A percentile compares a stretch with the other conserved stretches of the same genome.
phyloP scores from a whole-genome alignment of 225 moss, liverwort and hornwort genomes.

The Neckera pumila region DNA sequence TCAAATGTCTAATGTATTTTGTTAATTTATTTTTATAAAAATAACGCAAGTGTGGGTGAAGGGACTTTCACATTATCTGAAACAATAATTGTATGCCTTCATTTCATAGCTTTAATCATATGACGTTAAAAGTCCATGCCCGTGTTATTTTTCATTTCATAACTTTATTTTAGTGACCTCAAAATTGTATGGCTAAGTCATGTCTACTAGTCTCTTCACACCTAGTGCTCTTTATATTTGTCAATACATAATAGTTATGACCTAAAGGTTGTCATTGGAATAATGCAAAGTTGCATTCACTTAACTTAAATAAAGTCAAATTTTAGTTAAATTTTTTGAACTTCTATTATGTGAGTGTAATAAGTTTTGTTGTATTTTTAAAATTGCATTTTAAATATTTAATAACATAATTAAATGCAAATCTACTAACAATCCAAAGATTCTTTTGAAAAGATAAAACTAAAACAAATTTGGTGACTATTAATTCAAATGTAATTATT shows the following conservation, averaged over 20 bases:
- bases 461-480: background rate
- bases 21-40: background rate
- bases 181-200: accelerated
- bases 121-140: background rate
- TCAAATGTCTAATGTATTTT: background rate
- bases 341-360: too few relatives aligned
- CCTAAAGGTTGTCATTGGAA: too few relatives aligned
- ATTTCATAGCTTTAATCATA: background rate
- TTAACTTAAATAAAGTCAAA: background rate
- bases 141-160: background rate
- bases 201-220: background rate
- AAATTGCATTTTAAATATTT: accelerated
- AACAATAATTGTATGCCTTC: too few relatives aligned
- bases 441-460: too few relatives aligned
- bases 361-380: too few relatives aligned
- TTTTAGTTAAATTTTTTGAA: background rate
- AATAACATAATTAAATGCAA: background rate
- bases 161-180: accelerated
- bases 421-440: background rate
- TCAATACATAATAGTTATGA: accelerated
- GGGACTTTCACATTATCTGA: background rate
- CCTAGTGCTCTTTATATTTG: accelerated
- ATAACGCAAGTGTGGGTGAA: background rate
- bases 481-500: background rate
- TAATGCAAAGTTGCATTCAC: background rate